phyloP scores from a whole-genome alignment of 2,329 filamentous ascomycete genomes.

The Cylindrodendrum hubeiense region DNA sequence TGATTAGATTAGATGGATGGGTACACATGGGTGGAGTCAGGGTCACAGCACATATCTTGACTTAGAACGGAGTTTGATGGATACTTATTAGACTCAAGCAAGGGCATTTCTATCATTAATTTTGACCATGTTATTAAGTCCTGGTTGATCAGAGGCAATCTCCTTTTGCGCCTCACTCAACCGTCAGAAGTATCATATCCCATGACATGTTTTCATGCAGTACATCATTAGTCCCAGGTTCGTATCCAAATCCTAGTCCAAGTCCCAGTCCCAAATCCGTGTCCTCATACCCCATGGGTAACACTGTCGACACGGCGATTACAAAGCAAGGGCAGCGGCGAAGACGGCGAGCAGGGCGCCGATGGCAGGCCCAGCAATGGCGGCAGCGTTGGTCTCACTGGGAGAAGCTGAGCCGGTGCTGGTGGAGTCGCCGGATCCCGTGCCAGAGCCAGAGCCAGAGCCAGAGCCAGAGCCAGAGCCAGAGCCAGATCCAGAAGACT shows the following conservation, averaged over 20 bases:
- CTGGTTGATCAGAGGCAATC: not conserved
- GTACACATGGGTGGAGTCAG: not conserved
- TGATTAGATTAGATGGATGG: not conserved
- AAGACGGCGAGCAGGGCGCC: conserved; percentile 48
- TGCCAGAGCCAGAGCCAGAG: conserved; percentile 9
- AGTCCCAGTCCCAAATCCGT: not conserved
- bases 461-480: conserved; percentile 9
- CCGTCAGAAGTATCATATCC: conserved; percentile 14
- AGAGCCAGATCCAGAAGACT: not conserved
- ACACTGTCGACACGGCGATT: conserved; percentile 23
- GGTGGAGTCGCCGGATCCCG: not conserved
- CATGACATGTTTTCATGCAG: conserved; percentile 5
- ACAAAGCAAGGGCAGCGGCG: conserved; percentile 50
- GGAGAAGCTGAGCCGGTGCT: conserved; percentile 25
- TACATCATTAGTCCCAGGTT: conserved; percentile 6
- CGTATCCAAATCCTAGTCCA: not conserved
- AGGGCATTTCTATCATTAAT: conserved; percentile 30
- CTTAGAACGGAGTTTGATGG: not conserved
- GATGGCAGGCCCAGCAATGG: conserved; percentile 43
- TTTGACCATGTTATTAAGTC: conserved; percentile 27
- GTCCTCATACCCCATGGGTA: conserved; percentile 3
- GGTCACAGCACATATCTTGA: not conserved
- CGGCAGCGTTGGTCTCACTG: conserved; percentile 33
- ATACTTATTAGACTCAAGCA: conserved; percentile 29
- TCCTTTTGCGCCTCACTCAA: conserved; percentile 6